Evolutionary conservation across 495 filamentous ascomycete species (phyloP).

Genomic region (Lophium mytilinum): DNA sequence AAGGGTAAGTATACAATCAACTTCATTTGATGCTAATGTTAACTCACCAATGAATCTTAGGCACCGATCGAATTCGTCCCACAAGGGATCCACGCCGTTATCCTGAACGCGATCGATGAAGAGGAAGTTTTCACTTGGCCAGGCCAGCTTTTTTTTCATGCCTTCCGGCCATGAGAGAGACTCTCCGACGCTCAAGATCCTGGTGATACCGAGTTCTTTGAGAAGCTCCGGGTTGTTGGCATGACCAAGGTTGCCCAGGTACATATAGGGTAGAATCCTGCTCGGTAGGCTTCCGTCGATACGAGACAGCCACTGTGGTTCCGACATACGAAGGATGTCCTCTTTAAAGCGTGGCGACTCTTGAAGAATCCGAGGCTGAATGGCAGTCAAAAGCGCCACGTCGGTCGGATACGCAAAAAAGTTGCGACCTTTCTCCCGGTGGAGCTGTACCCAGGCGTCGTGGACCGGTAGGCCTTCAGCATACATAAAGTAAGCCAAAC

Average conservation of each 20-base stretch:
- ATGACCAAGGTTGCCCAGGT: conserved; percentile 84
- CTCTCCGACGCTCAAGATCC: conserved; percentile 92
- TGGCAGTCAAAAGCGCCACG: conserved; percentile 63
- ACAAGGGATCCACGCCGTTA: conserved; percentile 90
- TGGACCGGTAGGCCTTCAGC: conserved; percentile 71
- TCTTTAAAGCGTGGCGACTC: conserved; percentile 34
- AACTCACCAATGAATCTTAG: conserved; percentile 83
- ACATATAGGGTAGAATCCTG: conserved; percentile 87
- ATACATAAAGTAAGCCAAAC: conserved; percentile 85
- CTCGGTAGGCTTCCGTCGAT: conserved; percentile 90
- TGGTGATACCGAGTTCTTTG: conserved; percentile 67
- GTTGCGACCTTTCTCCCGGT: conserved; percentile 73
- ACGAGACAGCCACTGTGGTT: conserved; percentile 70
- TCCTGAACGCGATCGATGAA: conserved; percentile 82
- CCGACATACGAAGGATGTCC: conserved; percentile 24
- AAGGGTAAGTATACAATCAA: background rate
- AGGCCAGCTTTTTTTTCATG: conserved; percentile 48
- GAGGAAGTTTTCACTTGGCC: conserved; percentile 67
- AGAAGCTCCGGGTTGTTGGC: conserved; percentile 88
- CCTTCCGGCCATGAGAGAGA: conserved; percentile 67
- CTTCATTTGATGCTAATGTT: background rate
- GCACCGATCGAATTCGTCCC: conserved; percentile 77
- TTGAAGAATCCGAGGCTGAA: conserved; percentile 64
- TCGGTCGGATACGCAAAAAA: conserved; percentile 95
- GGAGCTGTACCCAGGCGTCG: conserved; percentile 78